Base-by-base conservation (phyloP, 768 basidiomycete genomes). In the Leccinum truebloodii region DNA sequence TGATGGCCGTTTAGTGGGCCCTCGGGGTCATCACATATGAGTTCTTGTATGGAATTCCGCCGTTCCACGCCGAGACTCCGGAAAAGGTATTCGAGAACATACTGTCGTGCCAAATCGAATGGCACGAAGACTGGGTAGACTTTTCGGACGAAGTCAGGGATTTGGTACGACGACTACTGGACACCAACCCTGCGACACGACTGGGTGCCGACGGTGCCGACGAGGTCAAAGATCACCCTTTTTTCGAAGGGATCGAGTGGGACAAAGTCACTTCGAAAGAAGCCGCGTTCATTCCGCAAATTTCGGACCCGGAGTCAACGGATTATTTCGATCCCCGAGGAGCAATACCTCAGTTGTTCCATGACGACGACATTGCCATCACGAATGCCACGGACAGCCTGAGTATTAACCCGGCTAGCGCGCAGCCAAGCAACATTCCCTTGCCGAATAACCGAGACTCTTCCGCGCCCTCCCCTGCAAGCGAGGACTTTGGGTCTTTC, bases 11-110 rank as follows among this genome's bases (percentile, higher is more conserved):
- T 54, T 72, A 97, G 97, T 99, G 97, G 97, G 96, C 97, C 12
- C 83, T 99, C 30, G 97, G 97, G 60, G 94, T 98, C 48, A 95
- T 99, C 72, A 92, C 94, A 32, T 98, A 99, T 73, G 97, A 99
- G 78, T 98, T 99, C 76, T 76, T 98, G 37, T 98, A 95, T 65
- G 95, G 97, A 4, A 86, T 95, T 35, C 97, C 97, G 28, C 97
- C 97, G 3, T 99, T 99, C 83, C 94, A 98, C 69, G 96, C 93
- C 52, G 95, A 98, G 61, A 92, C 92, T 8, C 96, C 97, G 0
- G 95, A 97, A 73, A 92, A 91, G 76, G 95, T 99, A 4, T 98
- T 99, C 68, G 95, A 97, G 77, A 98, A 98, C 71, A 98, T 98
- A 69, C 82, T 98, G 22, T 97, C 96, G 12, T 89, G 95, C 5